Percentiles rank a stretch among this genome's conserved stretches.
These are phyloP conservation scores for Fusarium napiforme DNA, from an alignment of 2,329 filamentous ascomycete genomes.

Conservation along the genomic window DNA sequence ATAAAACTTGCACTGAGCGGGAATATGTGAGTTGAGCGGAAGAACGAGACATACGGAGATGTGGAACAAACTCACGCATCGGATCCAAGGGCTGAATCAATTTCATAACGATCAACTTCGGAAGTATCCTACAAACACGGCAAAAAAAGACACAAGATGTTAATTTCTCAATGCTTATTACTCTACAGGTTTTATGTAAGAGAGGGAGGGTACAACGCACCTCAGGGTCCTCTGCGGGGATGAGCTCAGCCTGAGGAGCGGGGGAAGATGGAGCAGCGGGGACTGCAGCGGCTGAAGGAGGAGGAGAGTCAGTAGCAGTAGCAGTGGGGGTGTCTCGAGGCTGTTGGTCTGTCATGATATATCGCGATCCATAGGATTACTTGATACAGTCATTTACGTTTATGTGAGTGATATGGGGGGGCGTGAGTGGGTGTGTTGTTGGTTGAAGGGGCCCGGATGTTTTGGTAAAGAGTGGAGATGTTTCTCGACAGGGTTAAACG, in stretches of 20 bases:
- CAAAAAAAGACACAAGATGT: conserved; percentile 3
- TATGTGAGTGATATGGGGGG: conserved; percentile 2
- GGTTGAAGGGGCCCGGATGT: conserved; percentile 1
- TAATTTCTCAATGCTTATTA: conserved; percentile 6
- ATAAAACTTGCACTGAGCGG: conserved; percentile 32
- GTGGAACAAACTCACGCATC: conserved; percentile 33
- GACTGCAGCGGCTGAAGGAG: background rate
- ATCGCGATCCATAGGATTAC: conserved; percentile 4
- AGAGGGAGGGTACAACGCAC: conserved; percentile 18
- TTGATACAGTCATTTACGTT: background rate
- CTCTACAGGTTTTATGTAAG: background rate
- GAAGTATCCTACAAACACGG: conserved; percentile 8
- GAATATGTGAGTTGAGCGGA: background rate
- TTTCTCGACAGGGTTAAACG: background rate
- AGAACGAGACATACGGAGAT: background rate
- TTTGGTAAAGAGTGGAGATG: conserved; percentile 4
- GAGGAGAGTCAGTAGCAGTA: background rate
- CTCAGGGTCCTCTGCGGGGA: conserved; percentile 35
- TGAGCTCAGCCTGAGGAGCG: conserved; percentile 33
- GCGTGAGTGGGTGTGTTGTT: background rate
- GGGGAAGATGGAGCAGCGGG: conserved; percentile 13
- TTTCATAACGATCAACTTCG: conserved; percentile 28
- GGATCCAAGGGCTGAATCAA: conserved; percentile 38
- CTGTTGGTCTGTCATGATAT: conserved; percentile 29
- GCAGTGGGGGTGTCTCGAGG: conserved; percentile 21